Evolutionary conservation across 805 yeast species (phyloP).

Genomic region (Kuraishia ogatae): DNA sequence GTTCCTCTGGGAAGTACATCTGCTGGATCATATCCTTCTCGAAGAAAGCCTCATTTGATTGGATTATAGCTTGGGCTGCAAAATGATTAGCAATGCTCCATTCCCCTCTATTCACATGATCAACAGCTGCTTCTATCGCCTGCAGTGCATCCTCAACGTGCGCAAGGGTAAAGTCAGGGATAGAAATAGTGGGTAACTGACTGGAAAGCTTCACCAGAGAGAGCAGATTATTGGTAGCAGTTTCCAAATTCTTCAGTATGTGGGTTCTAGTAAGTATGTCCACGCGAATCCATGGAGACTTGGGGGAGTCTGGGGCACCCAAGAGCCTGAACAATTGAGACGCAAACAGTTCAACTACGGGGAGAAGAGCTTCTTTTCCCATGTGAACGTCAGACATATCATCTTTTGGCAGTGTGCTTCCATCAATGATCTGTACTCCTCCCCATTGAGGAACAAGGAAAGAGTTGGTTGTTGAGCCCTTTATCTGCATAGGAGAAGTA

Average conservation of each 20-base stretch:
- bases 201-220: constrained; percentile 64
- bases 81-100: constrained; percentile 28
- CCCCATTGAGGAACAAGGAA: constrained; percentile 89
- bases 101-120: constrained; percentile 18
- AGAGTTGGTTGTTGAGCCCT: constrained; percentile 38
- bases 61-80: constrained; percentile 45
- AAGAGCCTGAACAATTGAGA: constrained; percentile 66
- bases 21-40: constrained; percentile 95
- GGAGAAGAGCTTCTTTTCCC: constrained; percentile 36
- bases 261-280: constrained; percentile 59
- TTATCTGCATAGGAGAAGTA: constrained; percentile 40
- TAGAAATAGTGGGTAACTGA: constrained; percentile 70
- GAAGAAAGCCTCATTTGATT: constrained; percentile 76
- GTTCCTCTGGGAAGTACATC: constrained; percentile 91
- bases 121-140: constrained; percentile 28
- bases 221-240: constrained; percentile 59
- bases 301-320: constrained; percentile 55
- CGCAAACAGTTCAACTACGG: constrained; percentile 60
- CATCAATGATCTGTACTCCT: constrained; percentile 53
- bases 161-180: constrained; percentile 61
- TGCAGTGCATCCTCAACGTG: constrained; percentile 47
- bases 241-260: constrained; percentile 46
- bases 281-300: constrained; percentile 51
- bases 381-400: constrained; percentile 22
- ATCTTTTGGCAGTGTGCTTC: constrained; percentile 10